A percentile compares a stretch with the other conserved stretches of the same genome.
Evolutionary conservation across 179 eudicot genomes (phyloP).

Genomic region (Corrigiola litoralis): DNA sequence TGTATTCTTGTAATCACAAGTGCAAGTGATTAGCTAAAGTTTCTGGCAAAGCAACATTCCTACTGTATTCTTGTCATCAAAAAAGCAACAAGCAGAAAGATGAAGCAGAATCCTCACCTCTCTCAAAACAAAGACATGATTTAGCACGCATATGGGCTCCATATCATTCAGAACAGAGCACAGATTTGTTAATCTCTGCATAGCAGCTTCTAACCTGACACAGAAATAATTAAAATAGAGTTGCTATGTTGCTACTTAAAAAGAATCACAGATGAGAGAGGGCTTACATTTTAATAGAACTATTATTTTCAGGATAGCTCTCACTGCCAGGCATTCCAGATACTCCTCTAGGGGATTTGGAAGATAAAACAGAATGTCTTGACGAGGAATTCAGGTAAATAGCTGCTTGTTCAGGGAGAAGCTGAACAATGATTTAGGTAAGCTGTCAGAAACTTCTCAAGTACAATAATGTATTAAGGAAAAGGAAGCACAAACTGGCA

Average conservation of each 20-base stretch:
- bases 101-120: constrained; percentile 51
- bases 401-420: constrained; percentile 98
- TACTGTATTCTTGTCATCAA: background rate
- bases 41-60: background rate
- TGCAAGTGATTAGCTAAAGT: no score
- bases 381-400: constrained; percentile 70
- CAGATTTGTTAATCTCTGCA: constrained; percentile 98
- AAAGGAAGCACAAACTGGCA: constrained; percentile 1
- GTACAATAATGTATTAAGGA: background rate
- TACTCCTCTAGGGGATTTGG: constrained; percentile 71
- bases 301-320: constrained; percentile 88
- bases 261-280: constrained; percentile 9
- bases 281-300: constrained; percentile 80
- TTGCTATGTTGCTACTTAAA: background rate
- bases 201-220: constrained; percentile 98
- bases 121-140: constrained; percentile 96
- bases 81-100: constrained; percentile 3
- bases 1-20: no score
- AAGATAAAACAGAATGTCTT: constrained; percentile 49
- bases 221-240: constrained; percentile 15
- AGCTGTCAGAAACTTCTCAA: constrained; percentile 6
- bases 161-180: constrained; percentile 95
- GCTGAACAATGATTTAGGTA: constrained; percentile 41
- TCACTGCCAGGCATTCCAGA: constrained; percentile 88
- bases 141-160: constrained; percentile 98